Evolutionary conservation across 306 rosid species (phyloP).

Genomic region (Inga leiocalycina): DNA sequence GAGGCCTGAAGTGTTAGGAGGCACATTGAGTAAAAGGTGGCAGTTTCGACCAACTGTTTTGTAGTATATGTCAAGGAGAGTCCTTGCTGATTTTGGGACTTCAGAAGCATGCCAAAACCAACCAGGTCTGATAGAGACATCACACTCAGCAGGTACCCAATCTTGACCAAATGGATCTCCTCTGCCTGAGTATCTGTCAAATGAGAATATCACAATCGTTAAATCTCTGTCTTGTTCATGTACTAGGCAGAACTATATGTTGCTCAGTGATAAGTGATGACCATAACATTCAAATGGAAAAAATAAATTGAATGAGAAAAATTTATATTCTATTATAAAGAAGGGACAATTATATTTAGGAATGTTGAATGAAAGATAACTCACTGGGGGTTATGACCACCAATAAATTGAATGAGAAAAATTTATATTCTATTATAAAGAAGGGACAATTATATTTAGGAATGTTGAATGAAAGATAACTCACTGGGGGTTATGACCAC

Average conservation of each 20-base stretch:
- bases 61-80: conserved; percentile 83
- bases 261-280: not conserved
- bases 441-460: no score
- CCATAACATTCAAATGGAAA: not conserved
- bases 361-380: conserved; percentile 39
- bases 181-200: conserved; percentile 58
- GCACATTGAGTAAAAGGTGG: conserved; percentile 71
- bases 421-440: no score
- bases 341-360: not conserved
- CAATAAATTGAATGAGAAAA: no score
- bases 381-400: conserved; percentile 50
- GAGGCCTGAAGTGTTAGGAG: conserved; percentile 91
- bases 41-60: conserved; percentile 85
- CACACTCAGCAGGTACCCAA: conserved; percentile 90
- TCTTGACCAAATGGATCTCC: conserved; percentile 83
- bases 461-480: no score
- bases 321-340: no score
- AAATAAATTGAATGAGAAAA: no score
- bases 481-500: no score
- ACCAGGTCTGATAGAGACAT: conserved; percentile 83
- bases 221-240: not conserved
- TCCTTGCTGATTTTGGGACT: conserved; percentile 74
- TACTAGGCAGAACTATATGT: not conserved
- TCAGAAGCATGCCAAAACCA: conserved; percentile 97
- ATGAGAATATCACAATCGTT: not conserved